Base-by-base conservation (phyloP, 352 stramenopile genomes). In the Phytophthora cryptogea region DNA sequence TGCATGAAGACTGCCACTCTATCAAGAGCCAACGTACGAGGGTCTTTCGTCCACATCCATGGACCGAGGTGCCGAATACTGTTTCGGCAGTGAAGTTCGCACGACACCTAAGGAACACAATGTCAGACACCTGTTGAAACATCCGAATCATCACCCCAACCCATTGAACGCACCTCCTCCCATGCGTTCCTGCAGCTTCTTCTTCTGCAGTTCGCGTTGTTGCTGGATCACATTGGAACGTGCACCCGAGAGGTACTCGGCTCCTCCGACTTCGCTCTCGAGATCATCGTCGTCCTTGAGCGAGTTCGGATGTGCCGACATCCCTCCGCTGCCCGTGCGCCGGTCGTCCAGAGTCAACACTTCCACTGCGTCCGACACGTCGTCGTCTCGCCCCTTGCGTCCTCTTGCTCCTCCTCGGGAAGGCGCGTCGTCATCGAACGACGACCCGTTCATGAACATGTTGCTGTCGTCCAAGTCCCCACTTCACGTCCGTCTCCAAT, bases 381-480 rank as follows among this genome's bases (percentile, higher is more conserved):
- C 65, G 41, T 80, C 73, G 27, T 86, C 80, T 13, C 69, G 52
- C 30, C 59, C 42, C 37, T 72, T 68, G 5, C 68, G 37, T 2
- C 39, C 48, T 28, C 52, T 65, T 35, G 39, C 26, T 31, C 58
- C 64, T 7, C 58, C 52, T 6, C 64, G 52, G 6, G 58, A 43
- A 17, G 63, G 49, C 10, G 37, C 44, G 46, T 91, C 80, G 32
- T 94, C 85, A 40, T 92, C 83, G 59, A 92, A 89, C 26, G 83
- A 80, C 31, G 69, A 68, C 35, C 88, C 80, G 55, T 87, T 89
- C 83, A 94, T 92, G 57, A 94, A 94, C 85, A 92, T 94, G n/a
- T 2, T 72, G 9, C 28, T 39, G 39, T 16, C n/a, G 33, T 55
- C 32, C 20, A 23, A 23, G 20, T 47, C 47, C 32, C 42, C 42